Evolutionary conservation across 805 yeast species (phyloP), one percentile per base, ranked within the genome.

Genomic region (Cyberlindnera saturnus): DNA sequence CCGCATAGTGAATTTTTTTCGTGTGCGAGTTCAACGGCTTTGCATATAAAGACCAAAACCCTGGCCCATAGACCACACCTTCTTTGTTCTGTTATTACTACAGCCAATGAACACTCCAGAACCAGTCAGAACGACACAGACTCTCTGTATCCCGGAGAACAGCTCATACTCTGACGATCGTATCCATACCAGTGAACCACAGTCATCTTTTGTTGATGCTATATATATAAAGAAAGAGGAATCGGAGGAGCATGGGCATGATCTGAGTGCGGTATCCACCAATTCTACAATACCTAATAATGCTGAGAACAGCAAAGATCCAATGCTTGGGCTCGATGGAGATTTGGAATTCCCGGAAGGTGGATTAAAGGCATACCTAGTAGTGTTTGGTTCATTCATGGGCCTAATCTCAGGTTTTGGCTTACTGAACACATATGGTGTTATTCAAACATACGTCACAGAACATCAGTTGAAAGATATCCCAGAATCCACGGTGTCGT

Each of bases 361-460:
- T 16, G 86, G 86, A 0, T 40, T 60, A 32, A 51, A 57, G 46
- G 86, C 86, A 0, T 77, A 78, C 65, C 48, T 61, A 3, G 81
- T 77, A 3, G 73, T 77, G 1, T 57, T 78, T 18, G 88, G 86
- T 3, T 66, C 77, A 4, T 79, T 79, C 51, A 57, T 75, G 34
- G 86, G 86, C 0, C 63, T 76, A 28, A 62, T 74, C 2, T 74
- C 77, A 3, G 67, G 69, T 33, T 72, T 79, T 45, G 88, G 88
- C 1, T 49, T 77, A 28, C 59, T 76, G 47, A 81, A 81, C 51
- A 62, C 81, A 2, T 63, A 73, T 29, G 86, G 87, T 49, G 82
- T 79, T 3, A 69, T 82, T 30, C 81, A 82, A 58, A 71, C 82
- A 0, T 77, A 80, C 50, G 68, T 82, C 11, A 67, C 77, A 7